These are phyloP conservation scores for Aspergillus intermedius DNA, from an alignment of 2,329 filamentous ascomycete genomes.

Conservation along the genomic window DNA sequence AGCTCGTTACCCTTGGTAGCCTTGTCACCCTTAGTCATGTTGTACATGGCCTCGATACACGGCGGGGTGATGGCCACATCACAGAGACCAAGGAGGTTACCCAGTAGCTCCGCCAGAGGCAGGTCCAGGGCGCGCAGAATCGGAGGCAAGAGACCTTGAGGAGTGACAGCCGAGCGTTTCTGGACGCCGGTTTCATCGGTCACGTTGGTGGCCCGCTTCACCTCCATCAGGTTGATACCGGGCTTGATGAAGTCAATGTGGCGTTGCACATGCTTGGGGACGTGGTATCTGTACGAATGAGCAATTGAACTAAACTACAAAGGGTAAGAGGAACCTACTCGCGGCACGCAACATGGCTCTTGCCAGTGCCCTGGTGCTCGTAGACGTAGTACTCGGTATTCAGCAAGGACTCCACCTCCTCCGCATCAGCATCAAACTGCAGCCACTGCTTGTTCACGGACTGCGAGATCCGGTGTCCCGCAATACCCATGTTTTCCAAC, in stretches of 20 bases:
- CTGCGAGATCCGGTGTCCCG: conserved; percentile 41
- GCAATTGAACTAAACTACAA: not conserved
- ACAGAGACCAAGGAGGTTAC: conserved; percentile 17
- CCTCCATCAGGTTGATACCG: conserved; percentile 28
- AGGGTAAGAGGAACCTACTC: conserved; percentile 25
- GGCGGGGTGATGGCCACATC: conserved; percentile 32
- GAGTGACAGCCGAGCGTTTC: conserved; percentile 17
- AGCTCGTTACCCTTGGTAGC: conserved; percentile 39
- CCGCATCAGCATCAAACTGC: conserved; percentile 48
- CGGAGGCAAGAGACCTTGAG: conserved; percentile 16
- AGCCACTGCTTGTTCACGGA: conserved; percentile 50
- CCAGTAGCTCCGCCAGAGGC: conserved; percentile 15
- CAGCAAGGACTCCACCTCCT: conserved; percentile 49
- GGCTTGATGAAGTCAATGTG: conserved; percentile 55
- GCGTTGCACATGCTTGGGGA: conserved; percentile 42
- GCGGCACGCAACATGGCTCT: conserved; percentile 29
- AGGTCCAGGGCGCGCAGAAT: conserved; percentile 19
- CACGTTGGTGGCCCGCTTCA: conserved; percentile 8
- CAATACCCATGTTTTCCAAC: conserved; percentile 50
- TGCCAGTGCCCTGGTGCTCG: conserved; percentile 30
- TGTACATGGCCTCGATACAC: conserved; percentile 39
- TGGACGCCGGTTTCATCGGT: conserved; percentile 7
- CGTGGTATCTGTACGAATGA: conserved; percentile 35
- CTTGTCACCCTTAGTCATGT: conserved; percentile 33
- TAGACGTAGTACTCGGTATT: conserved; percentile 50